Evolutionary conservation across 306 rosid genomes (phyloP).

Genomic region (Delonix regia): DNA sequence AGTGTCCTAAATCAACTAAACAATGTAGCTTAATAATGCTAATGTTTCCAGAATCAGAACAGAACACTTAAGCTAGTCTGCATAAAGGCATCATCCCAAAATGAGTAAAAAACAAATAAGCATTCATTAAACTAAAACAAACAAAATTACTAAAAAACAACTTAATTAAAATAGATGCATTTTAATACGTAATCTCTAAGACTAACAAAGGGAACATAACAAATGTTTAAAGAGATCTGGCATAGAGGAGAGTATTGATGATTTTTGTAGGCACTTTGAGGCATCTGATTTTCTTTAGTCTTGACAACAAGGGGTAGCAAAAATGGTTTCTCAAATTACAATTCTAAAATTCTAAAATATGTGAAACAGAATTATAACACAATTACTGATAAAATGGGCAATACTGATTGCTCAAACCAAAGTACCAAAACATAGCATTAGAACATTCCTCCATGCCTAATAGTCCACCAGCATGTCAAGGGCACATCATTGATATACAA

Average conservation of each 20-base stretch:
- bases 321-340: neutral
- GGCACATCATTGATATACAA: slow-evolving; percentile 1
- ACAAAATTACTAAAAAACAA: too few species aligned
- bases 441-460: slow-evolving; percentile 17
- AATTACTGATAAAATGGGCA: slow-evolving; percentile 10
- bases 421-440: neutral
- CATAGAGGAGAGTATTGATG: neutral
- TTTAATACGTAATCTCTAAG: too few species aligned
- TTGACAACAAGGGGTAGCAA: neutral
- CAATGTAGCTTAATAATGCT: too few species aligned
- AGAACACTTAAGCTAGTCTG: too few species aligned
- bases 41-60: too few species aligned
- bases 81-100: too few species aligned
- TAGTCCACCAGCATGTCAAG: neutral
- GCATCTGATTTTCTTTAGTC: slow-evolving; percentile 14
- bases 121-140: too few species aligned
- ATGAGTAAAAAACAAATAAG: too few species aligned
- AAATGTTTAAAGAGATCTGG: slow-evolving; percentile 17
- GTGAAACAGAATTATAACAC: neutral
- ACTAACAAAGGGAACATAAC: slow-evolving; percentile 6
- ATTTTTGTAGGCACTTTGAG: slow-evolving; percentile 1
- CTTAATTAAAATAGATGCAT: too few species aligned
- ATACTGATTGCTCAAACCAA: neutral
- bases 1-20: too few species aligned
- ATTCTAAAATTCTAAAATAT: slow-evolving; percentile 16